Conservation (phyloP, 1,284 basidiomycete genomes). For the Cryptococcus sp. region DNA sequence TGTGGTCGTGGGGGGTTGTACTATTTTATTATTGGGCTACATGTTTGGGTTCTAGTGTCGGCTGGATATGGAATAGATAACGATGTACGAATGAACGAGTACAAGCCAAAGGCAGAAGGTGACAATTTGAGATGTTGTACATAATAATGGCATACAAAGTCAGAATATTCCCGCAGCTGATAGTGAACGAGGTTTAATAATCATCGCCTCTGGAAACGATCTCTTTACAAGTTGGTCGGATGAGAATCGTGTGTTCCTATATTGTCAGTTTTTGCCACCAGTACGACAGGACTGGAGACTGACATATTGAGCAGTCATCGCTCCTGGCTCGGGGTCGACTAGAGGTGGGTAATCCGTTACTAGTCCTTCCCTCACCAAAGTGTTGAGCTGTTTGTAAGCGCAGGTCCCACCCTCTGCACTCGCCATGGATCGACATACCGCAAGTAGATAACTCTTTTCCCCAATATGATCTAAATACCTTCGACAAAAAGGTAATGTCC, state of each 20-base stretch:
- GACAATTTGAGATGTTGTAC: neutral
- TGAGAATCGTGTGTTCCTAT: conserved; percentile 86
- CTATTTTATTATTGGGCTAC: conserved; percentile 74
- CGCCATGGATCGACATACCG: conserved; percentile 55
- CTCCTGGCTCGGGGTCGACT: conserved; percentile 60
- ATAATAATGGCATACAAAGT: neutral
- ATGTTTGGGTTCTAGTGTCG: conserved; percentile 55
- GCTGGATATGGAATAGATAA: neutral
- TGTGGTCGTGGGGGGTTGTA: conserved; percentile 75
- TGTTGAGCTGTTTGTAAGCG: conserved; percentile 62
- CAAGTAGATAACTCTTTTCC: conserved; percentile 92
- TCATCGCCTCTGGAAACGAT: conserved; percentile 92
- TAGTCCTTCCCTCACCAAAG: conserved; percentile 81
- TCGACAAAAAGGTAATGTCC: conserved; percentile 91
- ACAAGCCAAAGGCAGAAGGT: neutral
- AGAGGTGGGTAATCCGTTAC: conserved; percentile 95
- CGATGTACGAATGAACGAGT: neutral
- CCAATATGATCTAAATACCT: conserved; percentile 88
- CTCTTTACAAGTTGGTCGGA: conserved; percentile 89
- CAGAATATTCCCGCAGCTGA: neutral
- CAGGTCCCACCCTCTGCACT: neutral
- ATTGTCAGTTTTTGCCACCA: conserved; percentile 7
- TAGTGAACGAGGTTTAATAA: conserved; percentile 56
- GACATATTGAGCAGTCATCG: conserved; percentile 93
- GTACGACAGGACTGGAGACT: conserved; percentile 34